Base-by-base conservation (phyloP, 2,329 filamentous ascomycete species). In the Nakataea oryzae region DNA sequence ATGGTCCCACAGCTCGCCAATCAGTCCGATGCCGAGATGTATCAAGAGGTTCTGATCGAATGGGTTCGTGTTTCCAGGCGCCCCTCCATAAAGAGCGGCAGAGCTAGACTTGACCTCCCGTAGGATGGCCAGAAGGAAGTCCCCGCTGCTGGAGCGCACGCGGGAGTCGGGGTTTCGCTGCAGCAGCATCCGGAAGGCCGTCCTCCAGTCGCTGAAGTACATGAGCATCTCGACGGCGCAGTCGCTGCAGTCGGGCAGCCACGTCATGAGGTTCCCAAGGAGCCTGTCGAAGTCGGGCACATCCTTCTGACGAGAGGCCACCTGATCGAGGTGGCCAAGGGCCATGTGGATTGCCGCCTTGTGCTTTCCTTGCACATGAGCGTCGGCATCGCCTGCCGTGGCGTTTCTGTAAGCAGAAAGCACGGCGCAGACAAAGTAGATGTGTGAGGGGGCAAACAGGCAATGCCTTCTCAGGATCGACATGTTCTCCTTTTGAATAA, bases 391-490 rank as follows among this genome's bases (percentile, higher is more conserved):
- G 14, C 54, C 54, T 14, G 27, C 55, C n/a, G 29, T 47, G 27
- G 29, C 29, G 21, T 55, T 61, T 13, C 50, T 12, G 60, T 47
- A 34, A 17, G 75, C 70, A 9, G 76, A 73, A 32, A 95, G 79
- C 50, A 91, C 77, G 61, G 80, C 79, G 47, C 81, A 78, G 21
- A 92, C 81, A 66, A 96, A 91, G 1, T 76, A 74, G 2, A 86
- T 79, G 69, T 96, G 90, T 34, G 80, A 80, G 1, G 84, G 83
- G 68, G 96, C 92, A 68, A 89, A 90, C 28, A 96, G 79, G 71
- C 89, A 93, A 69, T 96, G 92, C 24, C 88, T 85, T 61, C 88
- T 85, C 58, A 96, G 79, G 28, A 91, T 82, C 2, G 84, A 67
- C 64, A 89, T 86, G 67, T 97, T 97, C 60, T 93, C 87, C 63